Percentiles rank a stretch among this genome's conserved stretches.
These are phyloP conservation scores for Striga asiatica DNA, from an alignment of 257 asterid species.

Conservation along the genomic window DNA sequence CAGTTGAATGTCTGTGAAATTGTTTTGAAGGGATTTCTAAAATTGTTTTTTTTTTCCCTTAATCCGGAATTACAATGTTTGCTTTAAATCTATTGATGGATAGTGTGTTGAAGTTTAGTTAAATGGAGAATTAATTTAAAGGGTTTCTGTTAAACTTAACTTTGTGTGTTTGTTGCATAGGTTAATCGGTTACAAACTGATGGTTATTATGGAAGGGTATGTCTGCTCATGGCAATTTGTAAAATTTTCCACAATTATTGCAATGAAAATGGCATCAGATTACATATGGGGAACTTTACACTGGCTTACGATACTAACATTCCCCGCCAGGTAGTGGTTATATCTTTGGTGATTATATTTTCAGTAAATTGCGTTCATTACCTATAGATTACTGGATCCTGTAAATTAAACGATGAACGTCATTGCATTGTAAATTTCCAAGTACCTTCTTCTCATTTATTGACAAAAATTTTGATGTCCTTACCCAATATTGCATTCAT, in stretches of 20 bases:
- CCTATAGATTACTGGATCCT: too few species aligned
- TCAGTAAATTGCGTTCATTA: background rate
- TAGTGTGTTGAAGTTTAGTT: background rate
- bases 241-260: conserved; percentile 45
- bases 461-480: too few species aligned
- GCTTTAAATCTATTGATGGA: background rate
- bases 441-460: too few species aligned
- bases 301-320: conserved; percentile 71
- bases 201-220: conserved; percentile 94
- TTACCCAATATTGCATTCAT: too few species aligned
- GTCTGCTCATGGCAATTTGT: conserved; percentile 74
- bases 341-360: background rate
- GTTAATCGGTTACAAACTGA: conserved; percentile 64
- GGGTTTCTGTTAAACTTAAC: background rate
- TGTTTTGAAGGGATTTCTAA: conserved; percentile 4
- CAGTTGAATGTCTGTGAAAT: background rate
- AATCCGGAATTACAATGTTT: background rate
- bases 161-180: conserved; percentile 32
- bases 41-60: background rate
- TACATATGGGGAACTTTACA: conserved; percentile 41
- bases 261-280: conserved; percentile 35
- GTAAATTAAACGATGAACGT: too few species aligned
- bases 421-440: too few species aligned
- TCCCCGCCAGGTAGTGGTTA: conserved; percentile 63
- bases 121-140: background rate